Percentiles rank a stretch among this genome's conserved stretches.
Conservation (phyloP, 1,284 basidiomycete species). For the Takashimella tepidaria region DNA sequence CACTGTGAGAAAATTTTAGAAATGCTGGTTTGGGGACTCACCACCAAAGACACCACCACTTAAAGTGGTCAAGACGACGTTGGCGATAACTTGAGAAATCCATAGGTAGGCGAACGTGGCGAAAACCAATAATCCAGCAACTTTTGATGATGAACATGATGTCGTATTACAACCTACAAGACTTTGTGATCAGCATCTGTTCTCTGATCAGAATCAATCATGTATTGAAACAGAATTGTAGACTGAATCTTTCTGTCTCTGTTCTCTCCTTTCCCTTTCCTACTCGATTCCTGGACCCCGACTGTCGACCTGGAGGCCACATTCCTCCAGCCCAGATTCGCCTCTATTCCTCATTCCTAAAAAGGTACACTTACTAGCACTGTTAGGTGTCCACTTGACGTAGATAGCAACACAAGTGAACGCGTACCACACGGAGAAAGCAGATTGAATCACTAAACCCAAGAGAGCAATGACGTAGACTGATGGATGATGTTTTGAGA, state of each 20-base stretch:
- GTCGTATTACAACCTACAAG: constrained; percentile 46
- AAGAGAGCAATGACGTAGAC: constrained; percentile 73
- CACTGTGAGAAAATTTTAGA: constrained; percentile 8
- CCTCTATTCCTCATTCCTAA: too few relatives aligned
- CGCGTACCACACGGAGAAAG: constrained; percentile 57
- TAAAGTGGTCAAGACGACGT: constrained; percentile 71
- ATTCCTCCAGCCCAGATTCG: too few relatives aligned
- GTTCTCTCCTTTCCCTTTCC: too few relatives aligned
- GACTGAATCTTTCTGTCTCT: too few relatives aligned
- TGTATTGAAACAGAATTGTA: too few relatives aligned
- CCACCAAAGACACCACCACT: constrained; percentile 65
- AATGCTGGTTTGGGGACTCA: constrained; percentile 30
- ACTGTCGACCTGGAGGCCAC: too few relatives aligned
- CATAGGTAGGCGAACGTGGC: constrained; percentile 76
- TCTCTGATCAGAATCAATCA: too few relatives aligned
- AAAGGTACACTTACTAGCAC: constrained; percentile 53
- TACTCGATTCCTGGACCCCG: too few relatives aligned
- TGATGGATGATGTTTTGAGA: constrained; percentile 72
- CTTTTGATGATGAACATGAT: constrained; percentile 54
- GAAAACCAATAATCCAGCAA: constrained; percentile 69
- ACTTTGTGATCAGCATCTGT: too few relatives aligned
- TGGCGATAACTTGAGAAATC: constrained; percentile 68
- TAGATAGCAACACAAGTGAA: constrained; percentile 54
- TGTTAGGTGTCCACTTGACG: constrained; percentile 70
- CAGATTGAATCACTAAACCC: constrained; percentile 65